phyloP scores from a whole-genome alignment of 2,329 filamentous ascomycete species.

The Colletotrichum echinochloae region DNA sequence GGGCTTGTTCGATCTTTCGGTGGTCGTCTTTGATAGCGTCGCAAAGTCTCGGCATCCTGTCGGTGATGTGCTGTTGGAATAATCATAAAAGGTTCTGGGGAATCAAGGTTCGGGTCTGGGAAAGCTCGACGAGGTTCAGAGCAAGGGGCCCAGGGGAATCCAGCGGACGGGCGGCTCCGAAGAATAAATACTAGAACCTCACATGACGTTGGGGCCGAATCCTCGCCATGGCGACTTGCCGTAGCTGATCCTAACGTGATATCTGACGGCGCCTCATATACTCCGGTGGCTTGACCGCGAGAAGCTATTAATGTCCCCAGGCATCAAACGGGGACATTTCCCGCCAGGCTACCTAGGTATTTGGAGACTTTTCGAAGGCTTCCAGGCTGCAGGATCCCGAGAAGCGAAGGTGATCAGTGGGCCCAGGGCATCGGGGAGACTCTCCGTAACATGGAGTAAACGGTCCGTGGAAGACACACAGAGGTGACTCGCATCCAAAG shows the following conservation, averaged over 20 bases:
- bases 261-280: slow-evolving; percentile 7
- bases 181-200: not conserved
- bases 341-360: not conserved
- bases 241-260: slow-evolving; percentile 14
- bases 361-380: not conserved
- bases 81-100: not conserved
- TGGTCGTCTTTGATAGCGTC: slow-evolving; percentile 39
- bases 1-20: slow-evolving; percentile 33
- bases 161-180: not conserved
- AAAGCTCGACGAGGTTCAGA: not conserved
- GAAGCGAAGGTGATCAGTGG: slow-evolving; percentile 34
- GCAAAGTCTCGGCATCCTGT: slow-evolving; percentile 29
- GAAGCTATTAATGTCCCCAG: not conserved
- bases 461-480: not conserved
- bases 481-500: slow-evolving; percentile 9
- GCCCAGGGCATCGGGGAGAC: slow-evolving; percentile 15
- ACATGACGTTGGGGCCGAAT: slow-evolving; percentile 23
- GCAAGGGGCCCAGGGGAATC: not conserved
- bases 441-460: slow-evolving; percentile 13
- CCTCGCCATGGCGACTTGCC: not conserved
- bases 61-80: not conserved
- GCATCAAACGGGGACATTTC: not conserved
- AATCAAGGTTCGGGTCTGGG: not conserved
- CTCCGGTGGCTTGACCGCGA: not conserved
- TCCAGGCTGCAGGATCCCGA: slow-evolving; percentile 23